Evolutionary conservation across 2,329 filamentous ascomycete species (phyloP).

Genomic region (Verticillium zaregamsianum): DNA sequence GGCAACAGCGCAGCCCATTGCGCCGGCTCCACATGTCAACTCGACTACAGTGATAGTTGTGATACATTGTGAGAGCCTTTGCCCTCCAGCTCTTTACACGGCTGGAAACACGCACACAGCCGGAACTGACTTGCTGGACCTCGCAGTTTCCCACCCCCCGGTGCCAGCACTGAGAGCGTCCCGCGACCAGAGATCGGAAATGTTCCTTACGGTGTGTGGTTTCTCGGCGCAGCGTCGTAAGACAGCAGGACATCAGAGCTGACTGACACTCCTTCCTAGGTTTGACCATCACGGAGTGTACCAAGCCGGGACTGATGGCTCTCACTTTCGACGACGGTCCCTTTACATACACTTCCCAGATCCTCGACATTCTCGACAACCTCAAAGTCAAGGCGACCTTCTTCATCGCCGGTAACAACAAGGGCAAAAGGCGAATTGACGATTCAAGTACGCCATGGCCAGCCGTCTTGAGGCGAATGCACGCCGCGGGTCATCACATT

Average conservation of each 20-base stretch:
- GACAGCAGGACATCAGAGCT: too few relatives aligned
- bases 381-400: conserved; percentile 31
- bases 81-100: not conserved
- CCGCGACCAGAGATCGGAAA: conserved; percentile 25
- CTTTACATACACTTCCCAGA: conserved; percentile 32
- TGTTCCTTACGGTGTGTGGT: conserved; percentile 31
- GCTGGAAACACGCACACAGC: not conserved
- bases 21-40: conserved; percentile 31
- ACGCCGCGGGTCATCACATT: conserved; percentile 39
- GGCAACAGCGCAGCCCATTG: conserved; percentile 29
- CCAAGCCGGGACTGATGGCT: conserved; percentile 30
- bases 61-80: conserved; percentile 32
- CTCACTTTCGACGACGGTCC: conserved; percentile 46
- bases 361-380: conserved; percentile 33
- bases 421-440: conserved; percentile 36
- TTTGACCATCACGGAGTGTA: conserved; percentile 30
- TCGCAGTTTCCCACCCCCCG: conserved; percentile 24
- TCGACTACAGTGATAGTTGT: conserved; percentile 34
- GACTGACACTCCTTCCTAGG: conserved; percentile 15
- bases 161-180: conserved; percentile 24
- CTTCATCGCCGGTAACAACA: conserved; percentile 39
- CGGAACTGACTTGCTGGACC: not conserved
- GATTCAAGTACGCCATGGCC: conserved; percentile 26
- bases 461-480: conserved; percentile 34
- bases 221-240: conserved; percentile 14